Base-by-base conservation (phyloP, 2,329 filamentous ascomycete species). In the Madurella mycetomatis region DNA sequence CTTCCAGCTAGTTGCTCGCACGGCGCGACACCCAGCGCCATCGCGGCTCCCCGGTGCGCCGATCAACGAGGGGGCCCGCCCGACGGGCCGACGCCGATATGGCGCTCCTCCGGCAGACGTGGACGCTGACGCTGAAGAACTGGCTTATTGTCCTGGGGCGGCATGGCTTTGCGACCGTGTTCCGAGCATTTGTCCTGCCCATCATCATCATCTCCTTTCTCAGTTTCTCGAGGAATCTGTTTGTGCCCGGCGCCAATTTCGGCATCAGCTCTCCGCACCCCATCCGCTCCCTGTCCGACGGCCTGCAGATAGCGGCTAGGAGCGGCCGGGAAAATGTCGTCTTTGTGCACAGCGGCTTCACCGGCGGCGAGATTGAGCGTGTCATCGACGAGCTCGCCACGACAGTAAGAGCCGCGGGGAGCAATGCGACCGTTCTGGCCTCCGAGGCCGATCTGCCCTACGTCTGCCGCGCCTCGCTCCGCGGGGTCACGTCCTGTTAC, bases 211-310 rank as follows among this genome's bases (percentile, higher is more conserved):
- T 81, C 41, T 71, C 78, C 18, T 83, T 86, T 63, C 76, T 87
- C 56, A 81, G 76, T 50, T 92, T 87, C 68, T 86, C 90, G 15
- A 86, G 88, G 62, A 92, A 92, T 67, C 82, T 96, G 59, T 92
- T 95, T 64, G 81, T 92, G 3, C 86, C 90, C 1, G 86, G 88
- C 1, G 86, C 87, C 1, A 73, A 79, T 2, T 95, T 80, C 64
- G 92, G 92, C 43, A 84, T 96, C 60, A 87, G 85, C 43, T 67
- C 76, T 0, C 69, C 83, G 0, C 74, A 72, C 7, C 77, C 84
- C 0, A 72, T 96, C 57, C 81, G 84, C 55, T 79, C 81, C 11
- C 77, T 95, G 16, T 65, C 76, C 34, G 73, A 87, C 58, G 89
- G 85, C 1, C 76, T 95, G 32, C 66, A 70, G 17, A 72, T 73